These are phyloP conservation scores for Chalara sp. DNA, from an alignment of 2,329 filamentous ascomycete species.

Conservation along the genomic window DNA sequence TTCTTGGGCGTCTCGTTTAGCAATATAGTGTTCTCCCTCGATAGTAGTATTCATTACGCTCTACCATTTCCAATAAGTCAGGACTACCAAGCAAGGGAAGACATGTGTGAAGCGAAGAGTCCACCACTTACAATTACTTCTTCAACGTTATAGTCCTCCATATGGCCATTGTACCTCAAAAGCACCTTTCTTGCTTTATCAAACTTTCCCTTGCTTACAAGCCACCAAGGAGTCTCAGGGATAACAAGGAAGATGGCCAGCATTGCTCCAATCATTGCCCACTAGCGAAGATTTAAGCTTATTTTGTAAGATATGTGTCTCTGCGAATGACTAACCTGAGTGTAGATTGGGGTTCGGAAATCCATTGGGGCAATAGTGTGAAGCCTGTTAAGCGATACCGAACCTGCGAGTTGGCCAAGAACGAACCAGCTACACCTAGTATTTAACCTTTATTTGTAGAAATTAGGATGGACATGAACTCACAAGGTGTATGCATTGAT, in stretches of 20 bases:
- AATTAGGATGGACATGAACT: slow-evolving; percentile 7
- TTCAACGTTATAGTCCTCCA: slow-evolving; percentile 24
- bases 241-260: slow-evolving; percentile 31
- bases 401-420: slow-evolving; percentile 35
- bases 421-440: slow-evolving; percentile 31
- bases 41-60: slow-evolving; percentile 15
- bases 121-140: slow-evolving; percentile 22
- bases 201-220: slow-evolving; percentile 27
- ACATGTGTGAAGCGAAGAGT: too few relatives aligned
- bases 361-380: slow-evolving; percentile 26
- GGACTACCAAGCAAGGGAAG: neutral
- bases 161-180: slow-evolving; percentile 17
- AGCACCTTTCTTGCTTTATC: slow-evolving; percentile 19
- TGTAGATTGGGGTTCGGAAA: slow-evolving; percentile 35
- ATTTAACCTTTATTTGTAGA: slow-evolving; percentile 1
- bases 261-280: slow-evolving; percentile 37
- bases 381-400: slow-evolving; percentile 33
- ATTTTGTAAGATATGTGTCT: neutral
- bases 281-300: slow-evolving; percentile 22
- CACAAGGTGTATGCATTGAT: slow-evolving; percentile 14
- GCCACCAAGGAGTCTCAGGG: slow-evolving; percentile 36
- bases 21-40: slow-evolving; percentile 20
- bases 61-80: slow-evolving; percentile 4
- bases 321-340: slow-evolving; percentile 24
- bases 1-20: slow-evolving; percentile 17